Base-by-base conservation (phyloP, 2,329 filamentous ascomycete species). In the Fusarium abutilonis region DNA sequence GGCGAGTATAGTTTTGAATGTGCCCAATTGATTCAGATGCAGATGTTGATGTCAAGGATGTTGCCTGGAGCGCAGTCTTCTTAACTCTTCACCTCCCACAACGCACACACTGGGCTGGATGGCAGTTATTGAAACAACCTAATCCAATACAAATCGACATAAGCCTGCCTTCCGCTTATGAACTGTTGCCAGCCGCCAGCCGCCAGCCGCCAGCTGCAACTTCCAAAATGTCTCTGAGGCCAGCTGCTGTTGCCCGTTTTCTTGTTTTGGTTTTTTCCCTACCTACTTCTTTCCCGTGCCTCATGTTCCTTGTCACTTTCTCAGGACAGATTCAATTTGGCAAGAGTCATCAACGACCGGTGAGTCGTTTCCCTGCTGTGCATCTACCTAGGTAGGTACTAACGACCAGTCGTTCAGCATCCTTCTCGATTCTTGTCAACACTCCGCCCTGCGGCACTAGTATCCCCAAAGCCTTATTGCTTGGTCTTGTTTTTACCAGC, bases 61-160 rank as follows among this genome's bases (percentile, higher is more conserved):
- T 57, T 47, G 42, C 48, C 49, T 63, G 36, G 46, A 56, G 54
- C 40, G 41, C 45, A 52, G 56, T 45, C 66, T 66, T 69, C 60
- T 69, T 63, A 70, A 68, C 53, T 52, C 63, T 55, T 58, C 55
- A 35, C 48, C 52, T 60, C 62, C 60, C 64, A 48, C 64, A 49
- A 59, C 26, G 44, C 40, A 45, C 46, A 48, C 46, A 46, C 57
- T 36, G 32, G 23, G 23, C 6, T 26, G 23, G 23, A 26, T 26
- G 6, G 23, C 8, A 26, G 23, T 26, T 26, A 6, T 26, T 8
- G 23, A 26, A 26, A 8, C 8, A 26, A 26, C 8, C 23, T 8
- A 40, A 52, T 43, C 15, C 49, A 49, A 49, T 51, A 52, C 52
- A 19, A 63, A 52, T 60, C 53, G 40, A 60, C 42, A 50, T 56